phyloP scores from a whole-genome alignment of 345 rosid species.

The Hibiscus tridactylites region DNA sequence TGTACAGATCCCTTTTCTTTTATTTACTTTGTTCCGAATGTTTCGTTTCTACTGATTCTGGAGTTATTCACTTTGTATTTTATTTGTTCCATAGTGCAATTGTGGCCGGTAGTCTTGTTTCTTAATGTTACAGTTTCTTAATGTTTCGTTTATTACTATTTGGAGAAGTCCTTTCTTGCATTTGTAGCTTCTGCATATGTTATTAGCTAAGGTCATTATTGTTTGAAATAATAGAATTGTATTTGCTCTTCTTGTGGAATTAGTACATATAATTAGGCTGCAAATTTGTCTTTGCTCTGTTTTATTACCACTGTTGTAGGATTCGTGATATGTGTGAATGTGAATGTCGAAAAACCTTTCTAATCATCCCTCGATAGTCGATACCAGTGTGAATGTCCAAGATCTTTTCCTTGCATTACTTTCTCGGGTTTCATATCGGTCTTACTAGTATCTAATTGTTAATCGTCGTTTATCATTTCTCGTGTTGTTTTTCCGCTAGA shows the following conservation, averaged over 20 bases:
- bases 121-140: background rate
- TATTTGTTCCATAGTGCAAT: background rate
- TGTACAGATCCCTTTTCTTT: conserved; percentile 23
- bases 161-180: background rate
- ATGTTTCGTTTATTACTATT: background rate
- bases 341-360: too few species aligned
- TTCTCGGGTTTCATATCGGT: too few species aligned
- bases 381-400: background rate
- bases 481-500: background rate
- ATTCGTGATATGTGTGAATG: background rate
- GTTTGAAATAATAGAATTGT: too few species aligned
- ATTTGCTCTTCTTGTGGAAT: too few species aligned
- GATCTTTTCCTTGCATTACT: too few species aligned
- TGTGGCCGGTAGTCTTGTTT: background rate
- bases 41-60: background rate
- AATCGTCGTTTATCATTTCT: background rate
- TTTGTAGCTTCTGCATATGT: background rate
- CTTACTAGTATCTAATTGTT: background rate
- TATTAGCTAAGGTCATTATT: background rate
- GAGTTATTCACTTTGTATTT: background rate
- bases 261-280: background rate
- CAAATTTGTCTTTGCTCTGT: background rate
- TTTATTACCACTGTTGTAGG: background rate
- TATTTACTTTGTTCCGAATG: background rate
- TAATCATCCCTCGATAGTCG: background rate